Base-by-base conservation (phyloP, 2,329 filamentous ascomycete genomes). In the Penicillium sp. region DNA sequence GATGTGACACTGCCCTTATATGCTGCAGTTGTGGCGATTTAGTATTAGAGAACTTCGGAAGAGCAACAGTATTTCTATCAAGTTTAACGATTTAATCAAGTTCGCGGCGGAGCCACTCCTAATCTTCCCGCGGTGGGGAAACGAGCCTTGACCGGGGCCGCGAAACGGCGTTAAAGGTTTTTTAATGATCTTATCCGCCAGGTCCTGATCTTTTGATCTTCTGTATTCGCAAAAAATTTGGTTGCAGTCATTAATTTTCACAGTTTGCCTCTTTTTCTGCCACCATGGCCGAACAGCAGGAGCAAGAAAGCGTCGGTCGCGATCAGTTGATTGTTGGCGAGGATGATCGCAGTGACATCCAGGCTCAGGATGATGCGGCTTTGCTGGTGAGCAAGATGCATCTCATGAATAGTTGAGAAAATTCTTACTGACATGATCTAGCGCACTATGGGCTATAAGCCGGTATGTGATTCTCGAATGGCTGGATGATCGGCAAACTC, bases 381-480 rank as follows among this genome's bases (percentile, higher is more conserved):
- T 56, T 74, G 36, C 45, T 74, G 65, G 71, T 73, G 54, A 55
- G 68, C 67, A 6, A 13, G 18, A 31, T 41, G 31, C 41, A 49
- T 13, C 13, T 46, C 4, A 49, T 33, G 18, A 21, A 21, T 21
- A 21, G 18, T 43, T 21, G 6, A 13, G 28, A 21, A 12, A 13
- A 9, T 5, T 31, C 42, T 47, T 64, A 49, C 63, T 62, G 52
- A 68, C 53, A 6, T 47, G 58, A 58, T 61, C 9, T 4, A 76
- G 75, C 74, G 75, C 67, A 75, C 74, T n/a, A 70, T 81, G 65
- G 79, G 79, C 45, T 82, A 82, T 56, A 81, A 81, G 64, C 79
- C 80, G 63, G 79, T 81, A 72, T 56, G 75, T 64, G 42, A 24
- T 45, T 33, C 29, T 52, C 16, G 10, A 18, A 21, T 42, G 34